Evolutionary conservation across 2,329 filamentous ascomycete genomes (phyloP), one percentile per base, ranked within the genome.

Genomic region (Hirsutella thompsonii): DNA sequence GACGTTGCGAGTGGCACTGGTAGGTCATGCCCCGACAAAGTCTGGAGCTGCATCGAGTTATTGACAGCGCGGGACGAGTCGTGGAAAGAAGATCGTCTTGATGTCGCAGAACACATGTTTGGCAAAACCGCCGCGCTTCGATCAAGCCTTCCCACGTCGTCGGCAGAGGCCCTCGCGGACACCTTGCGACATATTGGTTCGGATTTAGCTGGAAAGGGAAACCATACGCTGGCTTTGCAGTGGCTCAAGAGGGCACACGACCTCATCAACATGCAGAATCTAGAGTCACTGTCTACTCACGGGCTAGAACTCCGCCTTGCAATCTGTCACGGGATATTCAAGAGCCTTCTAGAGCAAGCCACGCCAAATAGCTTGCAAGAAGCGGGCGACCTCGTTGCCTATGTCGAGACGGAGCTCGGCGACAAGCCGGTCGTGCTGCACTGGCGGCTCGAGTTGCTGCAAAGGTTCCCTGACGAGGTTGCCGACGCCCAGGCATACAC

Each of bases 71-170:
- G 37, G n/a, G 9, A 23, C 16, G 38, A 90, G 85, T 74, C 80
- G 23, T 94, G 81, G 79, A 77, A 79, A 50, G 79, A 88, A 53
- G 69, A 75, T 33, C 74, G 81, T 33, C 66, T 83, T 13, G 83
- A 90, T 43, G 72, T 88, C 37, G 84, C 85, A 21, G 85, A 94
- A 41, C 77, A 86, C 56, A 77, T 92, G 68, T 89, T 81, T 57
- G 60, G 59, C 29, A 83, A 83, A 50, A 60, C 76, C 2, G 60
- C 63, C 50, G 61, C 45, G n/a, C 56, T 61, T 9, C 57, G 50
- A 30, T 52, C 51, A 19, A 51, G 40, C 1, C 55, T 74, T 2
- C 69, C 79, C 35, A 57, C 69, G 0, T 46, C 58, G 2, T 68
- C 68, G 2, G 66, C 70, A 2, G 81, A 89, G 55, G 68, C 64